A percentile compares a stretch with the other conserved stretches of the same genome.
These are phyloP conservation scores for Candida stauntonica DNA, from an alignment of 805 yeast species.

Conservation along the genomic window DNA sequence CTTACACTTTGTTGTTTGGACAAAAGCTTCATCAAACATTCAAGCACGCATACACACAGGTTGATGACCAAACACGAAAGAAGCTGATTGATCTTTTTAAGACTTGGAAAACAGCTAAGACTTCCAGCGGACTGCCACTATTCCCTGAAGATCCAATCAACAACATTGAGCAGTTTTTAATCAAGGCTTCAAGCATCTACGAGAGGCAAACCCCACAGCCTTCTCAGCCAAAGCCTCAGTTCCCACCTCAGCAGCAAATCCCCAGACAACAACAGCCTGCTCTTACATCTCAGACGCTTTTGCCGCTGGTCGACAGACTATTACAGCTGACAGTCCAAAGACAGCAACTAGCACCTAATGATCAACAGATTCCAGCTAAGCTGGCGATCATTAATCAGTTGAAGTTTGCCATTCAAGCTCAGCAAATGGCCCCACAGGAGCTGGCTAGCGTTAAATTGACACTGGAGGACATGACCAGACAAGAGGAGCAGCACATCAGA, in stretches of 20 bases:
- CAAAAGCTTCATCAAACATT: slow-evolving; percentile 64
- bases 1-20: slow-evolving; percentile 79
- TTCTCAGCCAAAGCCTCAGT: slow-evolving; percentile 1
- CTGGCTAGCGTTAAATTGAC: slow-evolving; percentile 36
- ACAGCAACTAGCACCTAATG: slow-evolving; percentile 28
- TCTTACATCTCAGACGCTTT: slow-evolving; percentile 27
- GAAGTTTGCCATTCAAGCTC: slow-evolving; percentile 31
- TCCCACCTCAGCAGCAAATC: slow-evolving; percentile 2
- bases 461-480: slow-evolving; percentile 31
- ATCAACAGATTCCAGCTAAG: slow-evolving; percentile 27
- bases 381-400: slow-evolving; percentile 33
- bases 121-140: slow-evolving; percentile 59
- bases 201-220: slow-evolving; percentile 20
- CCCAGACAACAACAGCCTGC: slow-evolving; percentile 2
- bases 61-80: slow-evolving; percentile 67
- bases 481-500: slow-evolving; percentile 34
- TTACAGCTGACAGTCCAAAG: slow-evolving; percentile 32
- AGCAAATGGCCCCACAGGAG: slow-evolving; percentile 29
- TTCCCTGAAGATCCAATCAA: slow-evolving; percentile 69
- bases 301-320: slow-evolving; percentile 33
- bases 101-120: slow-evolving; percentile 78
- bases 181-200: slow-evolving; percentile 49
- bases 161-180: slow-evolving; percentile 69
- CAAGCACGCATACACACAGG: slow-evolving; percentile 72
- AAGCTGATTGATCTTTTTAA: slow-evolving; percentile 74